Percentiles rank a stretch among this genome's conserved stretches.
Evolutionary conservation across 495 filamentous ascomycete species (phyloP).

Genomic region (Parmelia sp.): DNA sequence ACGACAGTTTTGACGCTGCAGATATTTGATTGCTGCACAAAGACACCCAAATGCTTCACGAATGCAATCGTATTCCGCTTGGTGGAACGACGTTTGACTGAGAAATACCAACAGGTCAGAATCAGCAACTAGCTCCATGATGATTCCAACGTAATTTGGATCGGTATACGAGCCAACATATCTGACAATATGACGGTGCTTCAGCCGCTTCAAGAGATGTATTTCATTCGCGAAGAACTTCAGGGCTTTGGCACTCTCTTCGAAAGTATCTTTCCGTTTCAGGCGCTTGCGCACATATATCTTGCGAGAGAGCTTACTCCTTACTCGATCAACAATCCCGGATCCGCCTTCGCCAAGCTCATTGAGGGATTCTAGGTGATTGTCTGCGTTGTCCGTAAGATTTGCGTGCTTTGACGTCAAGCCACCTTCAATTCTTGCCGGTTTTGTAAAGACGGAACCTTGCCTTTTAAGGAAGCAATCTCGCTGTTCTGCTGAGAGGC

Average conservation of each 20-base stretch:
- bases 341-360: constrained; percentile 10
- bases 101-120: constrained; percentile 21
- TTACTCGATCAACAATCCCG: constrained; percentile 11
- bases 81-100: constrained; percentile 11
- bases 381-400: constrained; percentile 7
- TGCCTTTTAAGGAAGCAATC: constrained; percentile 17
- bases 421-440: constrained; percentile 10
- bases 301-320: constrained; percentile 13
- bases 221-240: constrained; percentile 20
- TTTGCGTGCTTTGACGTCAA: constrained; percentile 9
- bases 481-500: constrained; percentile 12
- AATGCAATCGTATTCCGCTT: constrained; percentile 5
- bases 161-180: constrained; percentile 24
- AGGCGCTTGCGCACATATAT: constrained; percentile 11
- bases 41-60: constrained; percentile 20
- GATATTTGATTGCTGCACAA: constrained; percentile 19
- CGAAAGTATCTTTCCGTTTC: not conserved
- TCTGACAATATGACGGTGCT: constrained; percentile 23
- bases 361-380: constrained; percentile 10
- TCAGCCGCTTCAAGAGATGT: constrained; percentile 11
- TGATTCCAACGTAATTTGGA: constrained; percentile 18
- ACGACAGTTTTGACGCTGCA: constrained; percentile 23
- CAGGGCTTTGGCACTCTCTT: not conserved
- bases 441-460: constrained; percentile 19
- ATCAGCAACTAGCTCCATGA: constrained; percentile 22